Evolutionary conservation across 441 rosid species (phyloP).

Genomic region (Gossypium schwendimanii): DNA sequence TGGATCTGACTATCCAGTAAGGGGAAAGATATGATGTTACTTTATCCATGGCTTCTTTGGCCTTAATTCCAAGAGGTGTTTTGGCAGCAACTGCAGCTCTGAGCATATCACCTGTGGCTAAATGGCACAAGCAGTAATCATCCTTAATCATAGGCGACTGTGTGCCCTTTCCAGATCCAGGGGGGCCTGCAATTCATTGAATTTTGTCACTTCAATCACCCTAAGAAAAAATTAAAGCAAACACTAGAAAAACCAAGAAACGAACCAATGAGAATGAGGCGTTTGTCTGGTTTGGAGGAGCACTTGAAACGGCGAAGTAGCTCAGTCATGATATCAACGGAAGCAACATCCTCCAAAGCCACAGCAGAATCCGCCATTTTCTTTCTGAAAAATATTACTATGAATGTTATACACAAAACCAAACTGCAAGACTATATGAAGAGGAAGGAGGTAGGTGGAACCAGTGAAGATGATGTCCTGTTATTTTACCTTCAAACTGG

Average conservation of each 20-base stretch:
- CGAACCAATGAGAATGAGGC: constrained; percentile 50
- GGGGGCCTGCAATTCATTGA: constrained; percentile 42
- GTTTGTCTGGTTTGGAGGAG: constrained; percentile 53
- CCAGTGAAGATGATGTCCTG: not conserved
- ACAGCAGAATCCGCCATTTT: constrained; percentile 32
- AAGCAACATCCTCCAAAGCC: constrained; percentile 45
- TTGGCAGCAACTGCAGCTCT: constrained; percentile 64
- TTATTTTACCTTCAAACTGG: not conserved
- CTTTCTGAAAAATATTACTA: not conserved
- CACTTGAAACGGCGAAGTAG: constrained; percentile 56
- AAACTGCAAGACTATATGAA: not conserved
- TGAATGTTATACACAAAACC: too few relatives aligned
- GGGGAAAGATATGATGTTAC: constrained; percentile 17
- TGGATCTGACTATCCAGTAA: too few relatives aligned
- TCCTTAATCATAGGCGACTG: constrained; percentile 61
- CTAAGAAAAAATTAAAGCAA: not conserved
- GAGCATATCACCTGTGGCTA: constrained; percentile 67
- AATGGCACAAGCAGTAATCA: constrained; percentile 58
- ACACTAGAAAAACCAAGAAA: not conserved
- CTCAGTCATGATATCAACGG: constrained; percentile 56
- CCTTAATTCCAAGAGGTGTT: constrained; percentile 59
- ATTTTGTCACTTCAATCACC: not conserved
- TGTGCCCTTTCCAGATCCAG: constrained; percentile 70
- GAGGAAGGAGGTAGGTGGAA: constrained; percentile 1
- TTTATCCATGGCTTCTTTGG: constrained; percentile 64